Evolutionary conservation across 345 rosid genomes (phyloP).

Genomic region (Tarenaya hassleriana): DNA sequence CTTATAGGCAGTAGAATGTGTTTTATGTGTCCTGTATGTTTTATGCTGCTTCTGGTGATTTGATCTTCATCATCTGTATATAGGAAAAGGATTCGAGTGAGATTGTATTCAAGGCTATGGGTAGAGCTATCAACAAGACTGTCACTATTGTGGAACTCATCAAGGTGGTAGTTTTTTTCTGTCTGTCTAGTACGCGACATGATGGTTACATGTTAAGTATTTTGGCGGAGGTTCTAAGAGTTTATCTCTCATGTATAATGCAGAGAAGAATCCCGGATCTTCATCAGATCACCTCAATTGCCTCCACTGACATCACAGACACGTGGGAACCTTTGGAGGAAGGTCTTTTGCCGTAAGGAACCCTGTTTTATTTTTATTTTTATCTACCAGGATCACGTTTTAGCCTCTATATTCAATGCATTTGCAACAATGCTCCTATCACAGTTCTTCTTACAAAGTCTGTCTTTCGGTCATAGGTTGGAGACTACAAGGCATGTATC

Average conservation of each 20-base stretch:
- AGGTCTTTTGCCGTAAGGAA: constrained; percentile 58
- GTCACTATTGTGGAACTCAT: constrained; percentile 43
- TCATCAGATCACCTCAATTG: constrained; percentile 40
- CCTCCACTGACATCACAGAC: constrained; percentile 45
- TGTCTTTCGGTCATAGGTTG: constrained; percentile 10
- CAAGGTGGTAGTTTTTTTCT: constrained; percentile 27
- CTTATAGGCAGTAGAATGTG: too few relatives aligned
- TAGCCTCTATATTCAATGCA: background rate
- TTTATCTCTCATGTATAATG: background rate
- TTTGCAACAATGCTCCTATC: background rate
- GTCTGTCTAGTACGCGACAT: background rate
- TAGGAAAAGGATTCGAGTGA: constrained; percentile 41
- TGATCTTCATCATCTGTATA: background rate
- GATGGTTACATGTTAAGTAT: background rate
- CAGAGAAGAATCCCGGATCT: constrained; percentile 46
- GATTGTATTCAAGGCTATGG: constrained; percentile 44
- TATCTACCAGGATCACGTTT: background rate
- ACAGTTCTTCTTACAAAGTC: background rate
- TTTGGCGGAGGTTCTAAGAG: too few relatives aligned
- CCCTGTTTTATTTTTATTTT: constrained; percentile 1
- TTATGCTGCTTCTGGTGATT: too few relatives aligned
- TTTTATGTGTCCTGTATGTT: too few relatives aligned
- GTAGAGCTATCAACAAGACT: constrained; percentile 53
- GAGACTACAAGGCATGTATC: constrained; percentile 67
- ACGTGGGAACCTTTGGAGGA: constrained; percentile 64